Evolutionary conservation across 2,329 filamentous ascomycete genomes (phyloP).

Genomic region (Alternaria triticimaculans): DNA sequence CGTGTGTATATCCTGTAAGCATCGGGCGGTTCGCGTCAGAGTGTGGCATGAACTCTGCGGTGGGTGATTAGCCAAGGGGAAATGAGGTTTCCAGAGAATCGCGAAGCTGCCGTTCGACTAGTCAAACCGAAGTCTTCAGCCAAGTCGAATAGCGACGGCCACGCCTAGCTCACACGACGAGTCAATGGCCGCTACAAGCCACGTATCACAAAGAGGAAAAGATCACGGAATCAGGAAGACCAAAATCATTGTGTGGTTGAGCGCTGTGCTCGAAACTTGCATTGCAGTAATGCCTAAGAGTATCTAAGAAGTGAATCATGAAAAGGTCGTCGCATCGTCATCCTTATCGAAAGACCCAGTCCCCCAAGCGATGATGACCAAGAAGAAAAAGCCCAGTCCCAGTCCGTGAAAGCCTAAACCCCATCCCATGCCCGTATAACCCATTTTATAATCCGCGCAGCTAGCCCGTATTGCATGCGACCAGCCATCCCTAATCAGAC

Average conservation of each 20-base stretch:
- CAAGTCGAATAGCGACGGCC: too few species aligned
- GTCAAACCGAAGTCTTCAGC: too few species aligned
- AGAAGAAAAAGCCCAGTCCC: not conserved
- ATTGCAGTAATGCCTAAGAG: not conserved
- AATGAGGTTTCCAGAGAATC: not conserved
- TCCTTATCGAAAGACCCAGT: constrained; percentile 1
- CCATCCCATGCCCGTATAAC: not conserved
- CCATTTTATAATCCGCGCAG: not conserved
- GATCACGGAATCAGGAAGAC: not conserved
- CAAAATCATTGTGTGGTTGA: not conserved
- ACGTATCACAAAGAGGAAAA: not conserved
- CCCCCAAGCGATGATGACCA: not conserved
- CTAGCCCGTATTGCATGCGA: not conserved
- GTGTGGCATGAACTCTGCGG: too few species aligned
- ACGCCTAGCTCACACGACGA: not conserved
- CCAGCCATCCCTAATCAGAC: not conserved
- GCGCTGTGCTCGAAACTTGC: not conserved
- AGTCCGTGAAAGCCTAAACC: not conserved
- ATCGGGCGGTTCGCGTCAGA: too few species aligned
- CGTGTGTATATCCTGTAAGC: not conserved
- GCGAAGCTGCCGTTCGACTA: too few species aligned
- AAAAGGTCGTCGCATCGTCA: constrained; percentile 2
- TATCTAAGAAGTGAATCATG: constrained; percentile 8
- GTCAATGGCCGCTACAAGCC: not conserved
- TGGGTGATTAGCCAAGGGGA: too few species aligned